These are phyloP conservation scores for Discostella pseudostelligera DNA, from an alignment of 108 stramenopile genomes.

Conservation along the genomic window DNA sequence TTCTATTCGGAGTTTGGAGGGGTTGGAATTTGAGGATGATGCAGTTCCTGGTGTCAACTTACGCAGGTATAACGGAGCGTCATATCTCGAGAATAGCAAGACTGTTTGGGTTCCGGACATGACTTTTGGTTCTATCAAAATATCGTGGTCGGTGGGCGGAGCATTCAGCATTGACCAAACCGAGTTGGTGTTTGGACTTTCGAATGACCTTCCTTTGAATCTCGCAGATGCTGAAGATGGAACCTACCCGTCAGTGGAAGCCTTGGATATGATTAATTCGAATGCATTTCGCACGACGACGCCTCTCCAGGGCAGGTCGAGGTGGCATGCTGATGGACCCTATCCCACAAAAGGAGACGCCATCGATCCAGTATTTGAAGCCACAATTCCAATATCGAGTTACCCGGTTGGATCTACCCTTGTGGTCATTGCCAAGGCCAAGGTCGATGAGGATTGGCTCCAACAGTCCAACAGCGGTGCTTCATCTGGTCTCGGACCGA, in stretches of 20 bases:
- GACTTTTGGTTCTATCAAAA: slow-evolving; percentile 15
- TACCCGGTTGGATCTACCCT: slow-evolving; percentile 22
- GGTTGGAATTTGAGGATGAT: slow-evolving; percentile 42
- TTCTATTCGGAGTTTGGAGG: slow-evolving; percentile 34
- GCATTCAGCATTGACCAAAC: slow-evolving; percentile 59
- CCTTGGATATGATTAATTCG: slow-evolving; percentile 14
- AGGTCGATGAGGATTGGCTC: slow-evolving; percentile 51
- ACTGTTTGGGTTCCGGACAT: slow-evolving; percentile 30
- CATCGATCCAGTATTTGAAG: slow-evolving; percentile 31
- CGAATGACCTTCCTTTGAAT: slow-evolving; percentile 36
- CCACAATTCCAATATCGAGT: slow-evolving; percentile 30
- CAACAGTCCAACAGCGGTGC: slow-evolving; percentile 18
- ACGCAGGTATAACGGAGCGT: slow-evolving; percentile 19
- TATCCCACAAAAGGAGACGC: slow-evolving; percentile 17
- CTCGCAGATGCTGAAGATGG: slow-evolving; percentile 29
- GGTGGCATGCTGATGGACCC: slow-evolving; percentile 46
- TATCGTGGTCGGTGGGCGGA: slow-evolving; percentile 75
- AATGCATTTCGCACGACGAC: slow-evolving; percentile 4
- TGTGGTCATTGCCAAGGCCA: slow-evolving; percentile 49
- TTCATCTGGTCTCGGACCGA: slow-evolving; percentile 41
- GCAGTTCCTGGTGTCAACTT: slow-evolving; percentile 34
- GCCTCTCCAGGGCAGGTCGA: slow-evolving; percentile 26
- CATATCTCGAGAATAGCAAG: slow-evolving; percentile 35
- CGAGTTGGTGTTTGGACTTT: slow-evolving; percentile 38
- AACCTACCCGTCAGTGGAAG: slow-evolving; percentile 24